Conservation (phyloP, 352 stramenopile genomes). For the Phytopythium oedochilum region DNA sequence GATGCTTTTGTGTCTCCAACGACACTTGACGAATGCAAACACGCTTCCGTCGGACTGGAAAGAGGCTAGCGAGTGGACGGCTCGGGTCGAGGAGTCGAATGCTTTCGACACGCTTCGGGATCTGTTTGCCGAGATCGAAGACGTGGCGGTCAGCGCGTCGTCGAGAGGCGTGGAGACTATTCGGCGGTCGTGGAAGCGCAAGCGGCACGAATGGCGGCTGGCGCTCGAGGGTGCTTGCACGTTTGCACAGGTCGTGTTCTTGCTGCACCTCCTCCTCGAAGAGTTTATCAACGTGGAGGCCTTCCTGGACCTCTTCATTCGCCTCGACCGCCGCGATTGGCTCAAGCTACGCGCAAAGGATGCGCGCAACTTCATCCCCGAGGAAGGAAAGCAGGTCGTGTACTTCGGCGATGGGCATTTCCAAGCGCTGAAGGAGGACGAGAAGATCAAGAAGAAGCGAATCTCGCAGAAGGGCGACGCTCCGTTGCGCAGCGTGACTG, state of each 20-base stretch:
- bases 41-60: slow-evolving; percentile 51
- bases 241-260: slow-evolving; percentile 66
- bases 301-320: slow-evolving; percentile 72
- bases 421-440: slow-evolving; percentile 75
- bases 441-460: slow-evolving; percentile 68
- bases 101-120: slow-evolving; percentile 28
- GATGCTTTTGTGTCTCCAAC: slow-evolving; percentile 58
- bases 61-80: slow-evolving; percentile 31
- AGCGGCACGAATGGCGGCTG: slow-evolving; percentile 70
- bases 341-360: slow-evolving; percentile 74
- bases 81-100: slow-evolving; percentile 24
- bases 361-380: slow-evolving; percentile 70
- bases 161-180: slow-evolving; percentile 49
- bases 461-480: slow-evolving; percentile 70
- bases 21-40: slow-evolving; percentile 51
- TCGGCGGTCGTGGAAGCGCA: slow-evolving; percentile 65
- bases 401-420: slow-evolving; percentile 82
- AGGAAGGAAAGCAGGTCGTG: slow-evolving; percentile 51
- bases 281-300: slow-evolving; percentile 78
- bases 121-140: slow-evolving; percentile 60
- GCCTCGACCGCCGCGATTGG: slow-evolving; percentile 71
- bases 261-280: slow-evolving; percentile 67
- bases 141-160: slow-evolving; percentile 32
- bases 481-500: slow-evolving; percentile 37
- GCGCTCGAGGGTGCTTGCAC: slow-evolving; percentile 57